These are phyloP conservation scores for Chlorokybus atmophyticus DNA, from an alignment of 139 green algal genomes.

Conservation along the genomic window DNA sequence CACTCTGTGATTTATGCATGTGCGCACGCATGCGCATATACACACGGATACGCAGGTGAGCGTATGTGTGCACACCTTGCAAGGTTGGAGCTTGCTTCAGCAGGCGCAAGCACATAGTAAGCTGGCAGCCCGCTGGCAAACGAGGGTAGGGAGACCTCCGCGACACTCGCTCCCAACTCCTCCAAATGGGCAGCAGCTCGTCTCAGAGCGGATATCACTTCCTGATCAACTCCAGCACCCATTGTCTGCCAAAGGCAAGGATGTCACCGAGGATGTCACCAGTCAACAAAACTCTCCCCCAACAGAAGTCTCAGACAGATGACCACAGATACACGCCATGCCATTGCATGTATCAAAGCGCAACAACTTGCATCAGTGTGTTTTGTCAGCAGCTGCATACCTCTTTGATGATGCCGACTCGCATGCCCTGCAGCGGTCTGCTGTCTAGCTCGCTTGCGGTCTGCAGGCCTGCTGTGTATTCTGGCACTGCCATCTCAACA, in stretches of 20 bases:
- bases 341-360: too few relatives aligned
- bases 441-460: conserved; percentile 26
- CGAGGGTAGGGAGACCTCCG: conserved; percentile 60
- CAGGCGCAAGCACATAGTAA: conserved; percentile 90
- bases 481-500: conserved; percentile 10
- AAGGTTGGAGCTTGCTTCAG: conserved; percentile 89
- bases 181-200: conserved; percentile 47
- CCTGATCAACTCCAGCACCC: conserved; percentile 55
- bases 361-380: too few relatives aligned
- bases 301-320: too few relatives aligned
- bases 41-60: too few relatives aligned
- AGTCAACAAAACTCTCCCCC: too few relatives aligned
- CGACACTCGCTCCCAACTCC: conserved; percentile 59
- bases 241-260: too few relatives aligned
- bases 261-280: too few relatives aligned
- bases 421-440: conserved; percentile 46
- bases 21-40: too few relatives aligned
- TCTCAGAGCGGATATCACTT: conserved; percentile 35
- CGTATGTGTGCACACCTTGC: conserved; percentile 40
- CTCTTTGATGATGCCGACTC: conserved; percentile 58
- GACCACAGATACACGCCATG: too few relatives aligned
- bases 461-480: conserved; percentile 34
- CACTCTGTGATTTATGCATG: too few relatives aligned
- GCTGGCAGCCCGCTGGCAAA: conserved; percentile 69
- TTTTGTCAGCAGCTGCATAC: too few relatives aligned